Evolutionary conservation across 306 rosid genomes (phyloP), one percentile per base, ranked within the genome.

Genomic region (Elaeagnus macrophylla): DNA sequence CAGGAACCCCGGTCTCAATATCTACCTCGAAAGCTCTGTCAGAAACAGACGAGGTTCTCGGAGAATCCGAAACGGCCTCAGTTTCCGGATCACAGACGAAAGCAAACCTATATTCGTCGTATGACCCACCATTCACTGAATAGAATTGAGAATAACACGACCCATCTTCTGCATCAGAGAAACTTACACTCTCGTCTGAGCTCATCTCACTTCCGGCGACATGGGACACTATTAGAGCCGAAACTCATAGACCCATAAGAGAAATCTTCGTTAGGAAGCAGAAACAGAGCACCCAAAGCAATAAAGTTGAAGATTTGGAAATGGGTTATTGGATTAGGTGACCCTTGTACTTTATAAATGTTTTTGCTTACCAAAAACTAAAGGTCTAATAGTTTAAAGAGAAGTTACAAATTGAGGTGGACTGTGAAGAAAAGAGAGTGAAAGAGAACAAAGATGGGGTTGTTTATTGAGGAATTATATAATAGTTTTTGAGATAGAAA

Each of bases 111-210:
- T 67, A 77, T 64, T 87, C 99, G 56, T 91, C 99, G 59, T 75
- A 84, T 5, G 96, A 87, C 41, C 99, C 99, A 13, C 96, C 96
- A 47, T 77, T 82, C 11, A 89, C 80, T 18, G 96, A 91, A 45
- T 64, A 91, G 86, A 91, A 91, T 66, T 75, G 89, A 15, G 99
- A 87, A 57, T 82, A 77, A 66, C 84, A 77, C 5, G 97, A 89
- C 16, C 88, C 95, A 66, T 83, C 95, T 14, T 81, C 97, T 13
- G 81, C 94, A 75, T 89, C 97, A 57, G 95, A 85, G 74, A 89
- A 89, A 55, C 85, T 85, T 6, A 73, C 39, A 51, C 96, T 84
- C 13, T 76, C 78, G 3, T 75, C 89, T 18, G 51, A 77, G 68
- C 87, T 83, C 59, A 67, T 67, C 46, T 75, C 95, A 45, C 94